A percentile compares a stretch with the other conserved stretches of the same genome.
Conservation (phyloP, 345 rosid species). For the Linum usitatissimum region DNA sequence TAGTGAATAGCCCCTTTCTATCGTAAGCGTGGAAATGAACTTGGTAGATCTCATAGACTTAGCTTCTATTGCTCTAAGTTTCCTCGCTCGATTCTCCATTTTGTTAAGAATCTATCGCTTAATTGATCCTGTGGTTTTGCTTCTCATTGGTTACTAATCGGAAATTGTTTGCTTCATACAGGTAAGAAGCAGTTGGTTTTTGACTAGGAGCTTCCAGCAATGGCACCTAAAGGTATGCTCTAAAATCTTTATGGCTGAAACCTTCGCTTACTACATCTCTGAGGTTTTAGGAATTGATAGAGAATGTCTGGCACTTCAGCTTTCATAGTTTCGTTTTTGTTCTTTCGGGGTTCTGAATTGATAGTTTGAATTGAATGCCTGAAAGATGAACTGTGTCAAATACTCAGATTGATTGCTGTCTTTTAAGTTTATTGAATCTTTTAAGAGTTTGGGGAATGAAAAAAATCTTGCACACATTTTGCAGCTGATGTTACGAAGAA, state of each 20-base stretch:
- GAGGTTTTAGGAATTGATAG: background rate
- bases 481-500: conserved; percentile 5
- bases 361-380: background rate
- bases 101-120: too few relatives aligned
- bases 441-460: too few relatives aligned
- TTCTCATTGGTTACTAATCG: background rate
- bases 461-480: background rate
- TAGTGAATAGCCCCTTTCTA: too few relatives aligned
- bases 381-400: background rate
- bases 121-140: background rate
- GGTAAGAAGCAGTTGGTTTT: background rate
- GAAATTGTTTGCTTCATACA: background rate
- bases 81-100: background rate
- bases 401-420: too few relatives aligned
- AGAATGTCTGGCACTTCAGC: background rate
- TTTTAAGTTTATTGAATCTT: too few relatives aligned
- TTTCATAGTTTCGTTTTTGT: background rate
- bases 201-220: background rate
- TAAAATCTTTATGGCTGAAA: background rate
- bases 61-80: too few relatives aligned
- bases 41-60: too few relatives aligned
- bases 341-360: background rate
- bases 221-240: background rate
- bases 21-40: too few relatives aligned
- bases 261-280: background rate